Evolutionary conservation across 768 basidiomycete species (phyloP).

Genomic region (Russula emetica): DNA sequence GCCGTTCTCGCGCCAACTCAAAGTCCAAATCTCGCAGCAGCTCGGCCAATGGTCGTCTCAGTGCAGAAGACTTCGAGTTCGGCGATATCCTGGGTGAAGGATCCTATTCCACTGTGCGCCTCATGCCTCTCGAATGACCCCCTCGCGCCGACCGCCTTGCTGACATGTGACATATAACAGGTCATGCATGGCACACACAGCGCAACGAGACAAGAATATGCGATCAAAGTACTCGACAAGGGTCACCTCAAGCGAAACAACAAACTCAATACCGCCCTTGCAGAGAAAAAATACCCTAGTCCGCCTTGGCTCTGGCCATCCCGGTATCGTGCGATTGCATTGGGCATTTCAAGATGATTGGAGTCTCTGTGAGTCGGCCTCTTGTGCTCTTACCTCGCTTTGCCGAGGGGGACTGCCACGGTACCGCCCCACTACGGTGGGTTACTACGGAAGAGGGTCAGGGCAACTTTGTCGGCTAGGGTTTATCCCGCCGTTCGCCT

Average conservation of each 20-base stretch:
- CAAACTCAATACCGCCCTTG: slow-evolving; percentile 69
- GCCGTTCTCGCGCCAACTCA: slow-evolving; percentile 34
- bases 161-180: slow-evolving; percentile 36
- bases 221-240: slow-evolving; percentile 82
- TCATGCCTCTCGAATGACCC: not conserved
- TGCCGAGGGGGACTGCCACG: not conserved
- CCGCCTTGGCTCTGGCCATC: slow-evolving; percentile 60
- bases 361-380: slow-evolving; percentile 64
- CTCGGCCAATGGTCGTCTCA: slow-evolving; percentile 43
- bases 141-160: slow-evolving; percentile 3
- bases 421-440: not conserved
- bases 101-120: slow-evolving; percentile 72
- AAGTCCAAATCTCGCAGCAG: slow-evolving; percentile 43
- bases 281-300: slow-evolving; percentile 80
- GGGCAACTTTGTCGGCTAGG: not conserved
- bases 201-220: slow-evolving; percentile 59
- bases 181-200: slow-evolving; percentile 54
- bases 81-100: slow-evolving; percentile 74
- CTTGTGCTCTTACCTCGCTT: not conserved
- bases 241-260: slow-evolving; percentile 73
- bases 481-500: not conserved
- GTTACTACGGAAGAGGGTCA: not conserved
- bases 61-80: slow-evolving; percentile 66
- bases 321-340: slow-evolving; percentile 75
- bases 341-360: slow-evolving; percentile 84